phyloP scores from a whole-genome alignment of 148 eudicot species.

The Vaccinium vitisidaea region DNA sequence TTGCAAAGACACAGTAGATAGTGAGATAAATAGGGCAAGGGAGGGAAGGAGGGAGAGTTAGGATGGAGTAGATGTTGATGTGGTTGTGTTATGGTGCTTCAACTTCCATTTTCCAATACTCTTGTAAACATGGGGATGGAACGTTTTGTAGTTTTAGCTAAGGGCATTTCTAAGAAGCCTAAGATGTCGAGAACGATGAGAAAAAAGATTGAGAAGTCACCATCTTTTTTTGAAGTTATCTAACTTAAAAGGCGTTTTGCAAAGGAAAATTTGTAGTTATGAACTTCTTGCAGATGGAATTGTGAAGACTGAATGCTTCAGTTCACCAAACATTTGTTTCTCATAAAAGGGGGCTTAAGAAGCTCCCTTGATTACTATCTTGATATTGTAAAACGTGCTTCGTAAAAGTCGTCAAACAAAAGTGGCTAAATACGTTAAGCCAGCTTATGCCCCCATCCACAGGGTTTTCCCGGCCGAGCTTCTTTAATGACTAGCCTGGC shows the following conservation, averaged over 20 bases:
- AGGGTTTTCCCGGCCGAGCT: neutral
- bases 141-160: neutral
- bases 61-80: neutral
- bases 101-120: neutral
- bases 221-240: neutral
- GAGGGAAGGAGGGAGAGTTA: neutral
- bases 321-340: neutral
- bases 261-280: neutral
- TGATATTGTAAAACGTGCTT: neutral
- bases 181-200: neutral
- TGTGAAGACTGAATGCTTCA: neutral
- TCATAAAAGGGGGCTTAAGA: neutral
- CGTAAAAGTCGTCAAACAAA: neutral
- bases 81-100: neutral
- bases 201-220: neutral
- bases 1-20: neutral
- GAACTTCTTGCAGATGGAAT: neutral
- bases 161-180: neutral
- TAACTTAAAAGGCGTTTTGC: neutral
- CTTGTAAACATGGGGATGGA: neutral
- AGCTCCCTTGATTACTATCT: neutral
- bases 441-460: neutral
- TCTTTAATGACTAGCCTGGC: neutral
- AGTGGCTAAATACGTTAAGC: neutral
- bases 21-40: neutral